A percentile compares a stretch with the other conserved stretches of the same genome.
phyloP scores from a whole-genome alignment of 129 eudicot genomes.

The Escallonia herrerae region DNA sequence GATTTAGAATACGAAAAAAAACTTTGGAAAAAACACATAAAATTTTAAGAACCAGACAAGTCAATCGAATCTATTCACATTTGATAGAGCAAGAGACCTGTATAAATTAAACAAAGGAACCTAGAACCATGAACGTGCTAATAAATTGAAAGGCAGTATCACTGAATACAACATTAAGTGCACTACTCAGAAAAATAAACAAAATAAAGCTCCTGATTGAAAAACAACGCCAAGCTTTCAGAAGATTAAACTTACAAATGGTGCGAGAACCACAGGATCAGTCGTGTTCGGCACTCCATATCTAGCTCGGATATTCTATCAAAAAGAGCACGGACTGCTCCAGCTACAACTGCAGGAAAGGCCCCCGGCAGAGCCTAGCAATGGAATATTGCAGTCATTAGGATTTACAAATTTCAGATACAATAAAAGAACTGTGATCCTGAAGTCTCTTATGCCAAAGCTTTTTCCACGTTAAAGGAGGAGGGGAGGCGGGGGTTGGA shows the following conservation, averaged over 20 bases:
- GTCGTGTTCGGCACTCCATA: conserved; percentile 95
- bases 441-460: background rate
- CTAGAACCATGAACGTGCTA: no score
- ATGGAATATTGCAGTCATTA: background rate
- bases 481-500: no score
- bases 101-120: no score
- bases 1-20: no score
- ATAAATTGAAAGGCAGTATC: no score
- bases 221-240: background rate
- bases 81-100: no score
- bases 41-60: no score
- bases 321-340: conserved; percentile 97
- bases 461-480: background rate
- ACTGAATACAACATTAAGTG: no score
- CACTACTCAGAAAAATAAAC: no score
- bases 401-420: background rate
- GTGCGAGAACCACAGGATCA: conserved; percentile 97
- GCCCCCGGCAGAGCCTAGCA: conserved; percentile 98
- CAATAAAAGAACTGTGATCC: background rate
- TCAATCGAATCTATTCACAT: no score
- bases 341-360: conserved; percentile 96
- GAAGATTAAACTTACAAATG: conserved; percentile 62
- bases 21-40: no score
- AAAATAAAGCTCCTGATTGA: background rate
- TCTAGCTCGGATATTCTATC: conserved; percentile 86